These are phyloP conservation scores for Glebionis coronaria DNA, from an alignment of 129 eudicot species.

Conservation along the genomic window DNA sequence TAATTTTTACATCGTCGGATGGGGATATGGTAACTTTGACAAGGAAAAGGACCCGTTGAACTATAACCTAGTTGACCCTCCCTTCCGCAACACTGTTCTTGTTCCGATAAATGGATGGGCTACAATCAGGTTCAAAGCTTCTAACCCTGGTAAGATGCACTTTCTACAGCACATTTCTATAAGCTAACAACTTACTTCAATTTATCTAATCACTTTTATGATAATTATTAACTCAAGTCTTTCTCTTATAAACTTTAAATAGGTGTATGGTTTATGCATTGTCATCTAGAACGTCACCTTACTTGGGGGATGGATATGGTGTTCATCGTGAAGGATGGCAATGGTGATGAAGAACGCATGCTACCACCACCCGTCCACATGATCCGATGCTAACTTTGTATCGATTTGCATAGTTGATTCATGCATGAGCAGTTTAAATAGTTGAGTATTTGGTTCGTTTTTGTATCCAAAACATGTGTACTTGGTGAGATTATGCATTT, in stretches of 20 bases:
- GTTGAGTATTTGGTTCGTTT: too few relatives aligned
- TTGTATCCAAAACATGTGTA: too few relatives aligned
- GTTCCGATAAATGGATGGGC: conserved; percentile 62
- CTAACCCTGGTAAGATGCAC: conserved; percentile 35
- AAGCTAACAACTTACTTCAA: too few relatives aligned
- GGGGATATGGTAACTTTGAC: conserved; percentile 55
- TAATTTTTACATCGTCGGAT: conserved; percentile 28
- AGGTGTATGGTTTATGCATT: conserved; percentile 38
- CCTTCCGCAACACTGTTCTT: conserved; percentile 40
- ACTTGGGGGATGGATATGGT: conserved; percentile 42
- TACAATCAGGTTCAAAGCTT: conserved; percentile 51
- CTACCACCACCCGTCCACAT: too few relatives aligned
- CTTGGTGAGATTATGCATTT: too few relatives aligned
- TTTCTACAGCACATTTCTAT: not conserved
- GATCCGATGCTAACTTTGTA: too few relatives aligned
- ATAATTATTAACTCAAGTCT: too few relatives aligned
- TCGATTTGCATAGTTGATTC: too few relatives aligned
- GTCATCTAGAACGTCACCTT: conserved; percentile 33
- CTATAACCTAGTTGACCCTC: conserved; percentile 58
- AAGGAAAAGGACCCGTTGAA: conserved; percentile 37
- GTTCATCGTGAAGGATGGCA: conserved; percentile 13
- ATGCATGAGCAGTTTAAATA: too few relatives aligned
- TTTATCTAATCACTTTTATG: too few relatives aligned
- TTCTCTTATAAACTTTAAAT: not conserved
- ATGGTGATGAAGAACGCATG: too few relatives aligned